Conservation (phyloP, 208 protist genomes). For the Leishmania braziliensis region DNA sequence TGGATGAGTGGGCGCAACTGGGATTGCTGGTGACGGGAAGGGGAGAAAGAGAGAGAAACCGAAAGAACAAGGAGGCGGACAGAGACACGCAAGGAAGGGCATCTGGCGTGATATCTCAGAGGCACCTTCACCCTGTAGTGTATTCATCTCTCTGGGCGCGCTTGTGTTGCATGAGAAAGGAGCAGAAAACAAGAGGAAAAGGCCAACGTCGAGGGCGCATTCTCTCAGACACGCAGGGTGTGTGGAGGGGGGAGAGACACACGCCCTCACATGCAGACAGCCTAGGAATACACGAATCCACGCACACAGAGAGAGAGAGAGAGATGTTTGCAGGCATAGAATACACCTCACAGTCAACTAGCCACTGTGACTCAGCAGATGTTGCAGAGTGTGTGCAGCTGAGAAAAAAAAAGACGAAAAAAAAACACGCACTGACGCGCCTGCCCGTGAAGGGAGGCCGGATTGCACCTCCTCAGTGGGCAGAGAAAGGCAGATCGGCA, state of each 20-base stretch:
- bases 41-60: background rate
- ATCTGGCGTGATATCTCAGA: background rate
- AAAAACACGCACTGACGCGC: background rate
- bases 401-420: background rate
- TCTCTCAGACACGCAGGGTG: background rate
- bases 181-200: constrained; percentile 13
- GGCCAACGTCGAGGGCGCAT: background rate
- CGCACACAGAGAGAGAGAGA: background rate
- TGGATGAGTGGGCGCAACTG: background rate
- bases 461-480: constrained; percentile 1
- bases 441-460: background rate
- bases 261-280: background rate
- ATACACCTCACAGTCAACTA: background rate
- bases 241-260: background rate
- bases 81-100: background rate
- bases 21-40: background rate
- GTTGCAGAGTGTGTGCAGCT: background rate
- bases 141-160: background rate
- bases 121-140: background rate
- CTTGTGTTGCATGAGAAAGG: background rate
- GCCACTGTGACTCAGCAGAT: background rate
- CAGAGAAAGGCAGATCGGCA: constrained; percentile 32
- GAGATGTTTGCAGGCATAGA: background rate
- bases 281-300: constrained; percentile 4
- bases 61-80: background rate